Evolutionary conservation across 768 basidiomycete species (phyloP).

Genomic region (Tephrocybe rancida): DNA sequence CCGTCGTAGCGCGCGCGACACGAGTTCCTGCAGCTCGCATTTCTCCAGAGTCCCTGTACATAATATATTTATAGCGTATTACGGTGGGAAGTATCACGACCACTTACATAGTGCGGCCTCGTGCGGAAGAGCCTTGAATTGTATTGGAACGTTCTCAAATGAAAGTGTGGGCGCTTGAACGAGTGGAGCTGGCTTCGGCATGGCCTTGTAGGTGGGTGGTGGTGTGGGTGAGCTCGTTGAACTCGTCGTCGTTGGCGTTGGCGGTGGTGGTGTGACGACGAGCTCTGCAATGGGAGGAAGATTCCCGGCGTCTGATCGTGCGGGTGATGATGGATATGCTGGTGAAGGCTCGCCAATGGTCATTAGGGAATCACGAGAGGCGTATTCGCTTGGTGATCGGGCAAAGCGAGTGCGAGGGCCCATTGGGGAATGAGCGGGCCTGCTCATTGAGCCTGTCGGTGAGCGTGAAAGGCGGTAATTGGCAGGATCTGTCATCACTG

Average conservation of each 20-base stretch:
- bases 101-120: slow-evolving; percentile 64
- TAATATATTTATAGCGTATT: not conserved
- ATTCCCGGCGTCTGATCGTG: slow-evolving; percentile 4
- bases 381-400: slow-evolving; percentile 6
- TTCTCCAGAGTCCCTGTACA: slow-evolving; percentile 58
- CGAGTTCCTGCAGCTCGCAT: slow-evolving; percentile 66
- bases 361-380: slow-evolving; percentile 19
- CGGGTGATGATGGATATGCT: slow-evolving; percentile 17
- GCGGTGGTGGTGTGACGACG: slow-evolving; percentile 8
- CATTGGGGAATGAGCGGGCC: slow-evolving; percentile 21
- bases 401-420: slow-evolving; percentile 22
- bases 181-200: slow-evolving; percentile 35
- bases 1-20: slow-evolving; percentile 69
- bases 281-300: slow-evolving; percentile 17
- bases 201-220: slow-evolving; percentile 11
- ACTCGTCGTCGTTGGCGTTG: not conserved
- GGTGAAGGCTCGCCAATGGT: slow-evolving; percentile 15
- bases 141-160: slow-evolving; percentile 59
- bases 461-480: slow-evolving; percentile 17
- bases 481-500: slow-evolving; percentile 31
- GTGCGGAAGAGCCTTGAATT: slow-evolving; percentile 69
- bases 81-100: slow-evolving; percentile 1
- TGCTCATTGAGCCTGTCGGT: slow-evolving; percentile 10
- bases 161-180: slow-evolving; percentile 51
- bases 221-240: slow-evolving; percentile 9